A percentile compares a stretch with the other conserved stretches of the same genome.
These are phyloP conservation scores for Trifolium subterraneum DNA, from an alignment of 306 rosid species.

Conservation along the genomic window DNA sequence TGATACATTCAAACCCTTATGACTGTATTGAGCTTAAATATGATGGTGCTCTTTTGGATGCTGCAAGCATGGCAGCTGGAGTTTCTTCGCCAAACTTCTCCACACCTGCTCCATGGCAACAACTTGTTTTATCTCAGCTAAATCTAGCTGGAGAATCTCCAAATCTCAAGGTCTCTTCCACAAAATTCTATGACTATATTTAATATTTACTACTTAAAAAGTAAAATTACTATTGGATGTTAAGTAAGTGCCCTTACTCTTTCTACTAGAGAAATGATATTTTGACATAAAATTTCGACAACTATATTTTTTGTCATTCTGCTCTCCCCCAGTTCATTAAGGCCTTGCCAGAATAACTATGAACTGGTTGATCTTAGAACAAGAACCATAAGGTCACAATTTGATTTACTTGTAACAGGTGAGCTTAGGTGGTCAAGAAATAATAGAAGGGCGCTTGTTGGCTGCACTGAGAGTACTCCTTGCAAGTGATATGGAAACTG, in stretches of 20 bases:
- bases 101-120: slow-evolving; percentile 82
- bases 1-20: slow-evolving; percentile 77
- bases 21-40: slow-evolving; percentile 85
- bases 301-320: neutral
- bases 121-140: slow-evolving; percentile 64
- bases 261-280: neutral
- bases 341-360: slow-evolving; percentile 1
- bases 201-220: neutral
- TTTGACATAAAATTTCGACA: neutral
- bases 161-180: slow-evolving; percentile 72
- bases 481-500: slow-evolving; percentile 53
- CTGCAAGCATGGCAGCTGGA: slow-evolving; percentile 92
- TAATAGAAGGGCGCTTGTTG: slow-evolving; percentile 82
- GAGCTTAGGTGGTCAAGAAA: slow-evolving; percentile 75
- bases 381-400: slow-evolving; percentile 9
- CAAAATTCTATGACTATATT: neutral
- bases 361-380: slow-evolving; percentile 2
- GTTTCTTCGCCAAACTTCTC: slow-evolving; percentile 75
- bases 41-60: slow-evolving; percentile 86
- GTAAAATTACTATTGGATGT: slow-evolving; percentile 28
- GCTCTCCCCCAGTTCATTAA: slow-evolving; percentile 2
- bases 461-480: slow-evolving; percentile 85
- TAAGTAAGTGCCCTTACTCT: neutral
- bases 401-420: slow-evolving; percentile 55
- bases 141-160: slow-evolving; percentile 79